Percentiles rank a stretch among this genome's conserved stretches.
Evolutionary conservation across 1,284 basidiomycete genomes (phyloP).

Genomic region (Ceratorhiza oryzae-sativae): DNA sequence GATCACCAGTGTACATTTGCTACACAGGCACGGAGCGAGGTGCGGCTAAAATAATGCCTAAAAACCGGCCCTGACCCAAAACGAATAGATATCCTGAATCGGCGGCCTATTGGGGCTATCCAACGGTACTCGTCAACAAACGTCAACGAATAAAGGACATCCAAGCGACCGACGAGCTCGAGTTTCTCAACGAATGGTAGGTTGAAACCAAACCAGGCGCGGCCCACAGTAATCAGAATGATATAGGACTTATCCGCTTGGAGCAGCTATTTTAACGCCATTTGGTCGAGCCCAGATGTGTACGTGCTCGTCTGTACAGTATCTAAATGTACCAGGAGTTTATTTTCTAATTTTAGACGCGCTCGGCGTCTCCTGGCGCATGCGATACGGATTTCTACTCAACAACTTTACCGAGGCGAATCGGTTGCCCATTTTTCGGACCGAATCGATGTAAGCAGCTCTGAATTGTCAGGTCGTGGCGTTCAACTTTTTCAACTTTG

Average conservation of each 20-base stretch:
- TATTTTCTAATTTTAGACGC: conserved; percentile 31
- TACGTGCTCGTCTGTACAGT: conserved; percentile 41
- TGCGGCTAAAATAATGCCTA: conserved; percentile 29
- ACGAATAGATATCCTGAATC: conserved; percentile 48
- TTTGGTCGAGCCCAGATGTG: conserved; percentile 57
- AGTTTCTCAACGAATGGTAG: conserved; percentile 56
- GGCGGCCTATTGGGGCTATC: conserved; percentile 44
- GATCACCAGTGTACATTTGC: conserved; percentile 52
- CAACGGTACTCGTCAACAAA: conserved; percentile 46
- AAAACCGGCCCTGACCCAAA: not conserved
- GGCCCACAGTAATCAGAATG: not conserved
- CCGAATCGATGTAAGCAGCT: conserved; percentile 81
- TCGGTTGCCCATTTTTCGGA: conserved; percentile 83
- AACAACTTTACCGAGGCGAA: conserved; percentile 78
- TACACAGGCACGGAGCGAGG: conserved; percentile 56
- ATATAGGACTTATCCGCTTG: conserved; percentile 51
- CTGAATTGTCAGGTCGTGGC: too few species aligned
- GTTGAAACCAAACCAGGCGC: not conserved
- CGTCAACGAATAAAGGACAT: conserved; percentile 45
- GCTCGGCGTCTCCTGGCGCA: conserved; percentile 41
- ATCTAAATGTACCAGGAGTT: not conserved
- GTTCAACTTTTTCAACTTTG: too few species aligned
- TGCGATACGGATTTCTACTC: conserved; percentile 47
- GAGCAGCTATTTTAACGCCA: conserved; percentile 57
- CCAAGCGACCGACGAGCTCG: conserved; percentile 50